Conservation (phyloP, 306 rosid genomes). For the Cucumis hystrix region DNA sequence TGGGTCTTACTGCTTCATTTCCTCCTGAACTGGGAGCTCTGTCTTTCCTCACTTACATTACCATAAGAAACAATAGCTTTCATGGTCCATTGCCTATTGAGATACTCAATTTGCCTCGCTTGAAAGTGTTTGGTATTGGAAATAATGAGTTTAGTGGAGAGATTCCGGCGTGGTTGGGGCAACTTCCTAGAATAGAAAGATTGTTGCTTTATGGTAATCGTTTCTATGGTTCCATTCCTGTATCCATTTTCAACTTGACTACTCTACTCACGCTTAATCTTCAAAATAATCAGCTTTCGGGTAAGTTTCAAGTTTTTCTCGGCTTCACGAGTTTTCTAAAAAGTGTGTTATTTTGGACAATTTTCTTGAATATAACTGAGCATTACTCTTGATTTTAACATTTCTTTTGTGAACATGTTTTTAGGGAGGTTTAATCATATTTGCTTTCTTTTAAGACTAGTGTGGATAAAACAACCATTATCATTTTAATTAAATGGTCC, state of each 20-base stretch:
- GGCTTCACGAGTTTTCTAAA: too few species aligned
- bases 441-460: too few species aligned
- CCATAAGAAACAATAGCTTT: conserved; percentile 10
- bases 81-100: background rate
- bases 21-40: conserved; percentile 11
- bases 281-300: conserved; percentile 7
- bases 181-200: background rate
- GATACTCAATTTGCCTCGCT: background rate
- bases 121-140: background rate
- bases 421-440: too few species aligned
- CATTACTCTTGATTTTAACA: too few species aligned
- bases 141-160: background rate
- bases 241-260: conserved; percentile 9
- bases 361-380: too few species aligned
- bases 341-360: too few species aligned
- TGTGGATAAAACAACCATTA: too few species aligned
- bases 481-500: too few species aligned
- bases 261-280: background rate
- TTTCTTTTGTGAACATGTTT: too few species aligned
- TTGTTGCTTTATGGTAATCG: background rate
- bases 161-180: conserved; percentile 7
- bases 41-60: conserved; percentile 2
- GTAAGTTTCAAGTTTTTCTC: too few species aligned
- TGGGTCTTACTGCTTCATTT: conserved; percentile 4
- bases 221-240: background rate